A percentile compares a stretch with the other conserved stretches of the same genome.
Conservation (phyloP, 2,329 filamentous ascomycete species). For the Colletotrichum falcatum region DNA sequence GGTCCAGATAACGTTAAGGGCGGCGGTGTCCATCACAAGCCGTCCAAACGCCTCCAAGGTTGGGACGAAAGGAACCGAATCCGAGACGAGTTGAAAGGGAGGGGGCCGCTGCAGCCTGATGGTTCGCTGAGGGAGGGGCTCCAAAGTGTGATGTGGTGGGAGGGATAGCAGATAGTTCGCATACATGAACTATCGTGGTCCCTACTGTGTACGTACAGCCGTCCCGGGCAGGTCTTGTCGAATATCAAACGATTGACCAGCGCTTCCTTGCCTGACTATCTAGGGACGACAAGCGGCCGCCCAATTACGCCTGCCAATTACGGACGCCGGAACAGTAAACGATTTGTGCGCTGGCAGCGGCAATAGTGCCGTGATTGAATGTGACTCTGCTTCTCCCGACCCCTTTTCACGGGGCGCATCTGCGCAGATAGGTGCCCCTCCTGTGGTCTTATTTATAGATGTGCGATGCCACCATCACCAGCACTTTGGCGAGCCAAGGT, state of each 20-base stretch:
- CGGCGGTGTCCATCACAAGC: background rate
- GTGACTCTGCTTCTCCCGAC: background rate
- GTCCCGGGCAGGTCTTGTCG: background rate
- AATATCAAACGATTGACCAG: background rate
- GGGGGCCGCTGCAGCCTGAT: conserved; percentile 11
- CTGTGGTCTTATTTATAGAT: conserved; percentile 15
- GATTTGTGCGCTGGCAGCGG: background rate
- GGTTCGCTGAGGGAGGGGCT: conserved; percentile 10
- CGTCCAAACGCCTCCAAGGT: background rate
- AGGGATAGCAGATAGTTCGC: background rate
- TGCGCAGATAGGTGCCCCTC: background rate
- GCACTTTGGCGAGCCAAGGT: background rate
- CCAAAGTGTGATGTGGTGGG: background rate
- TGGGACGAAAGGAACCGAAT: conserved; percentile 21
- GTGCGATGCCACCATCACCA: background rate
- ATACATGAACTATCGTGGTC: background rate
- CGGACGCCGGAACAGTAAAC: background rate
- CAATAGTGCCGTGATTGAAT: background rate
- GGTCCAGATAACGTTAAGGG: background rate
- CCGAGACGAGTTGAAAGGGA: background rate
- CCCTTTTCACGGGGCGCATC: conserved; percentile 8
- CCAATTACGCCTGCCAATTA: conserved; percentile 7
- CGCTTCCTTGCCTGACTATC: conserved; percentile 8
- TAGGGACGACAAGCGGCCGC: background rate
- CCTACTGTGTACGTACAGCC: background rate